Base-by-base conservation (phyloP, 305 asterid species). In the Fraxinus platypoda region DNA sequence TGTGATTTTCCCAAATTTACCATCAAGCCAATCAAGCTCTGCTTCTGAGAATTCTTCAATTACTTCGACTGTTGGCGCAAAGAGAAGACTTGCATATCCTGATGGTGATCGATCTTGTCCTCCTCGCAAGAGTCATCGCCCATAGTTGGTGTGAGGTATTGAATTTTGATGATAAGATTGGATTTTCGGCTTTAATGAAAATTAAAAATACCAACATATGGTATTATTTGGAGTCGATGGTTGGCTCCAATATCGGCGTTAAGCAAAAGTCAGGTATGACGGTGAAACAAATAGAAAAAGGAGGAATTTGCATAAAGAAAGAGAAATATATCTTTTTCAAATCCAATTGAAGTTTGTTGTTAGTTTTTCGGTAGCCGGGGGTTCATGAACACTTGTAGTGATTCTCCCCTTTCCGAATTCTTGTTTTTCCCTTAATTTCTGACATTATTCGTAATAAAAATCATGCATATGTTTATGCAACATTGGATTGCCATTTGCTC, bases 61-160 rank as follows among this genome's bases (percentile, higher is more conserved):
- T 73, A 64, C 84, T 76, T 85, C 87, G 9, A 35, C 28, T 0
- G 30, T 30, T 79, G 80, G 87, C 57, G 57, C 71, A 19, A 88
- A 84, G 85, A 84, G 89, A 81, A 85, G 85, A 49, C 87, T 87
- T 25, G 17, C 85, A 3, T 86, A 8, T 81, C 52, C 21, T 4
- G 85, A 82, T 26, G 71, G 62, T 46, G 92, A 83, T 78, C 88
- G 79, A 35, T 74, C 68, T 79, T 80, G 77, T 74, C 83, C 83
- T 64, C 59, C 11, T 15, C 74, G 49, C 28, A 84, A 83, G 89
- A 78, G 2, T 68, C 79, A 54, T 21, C 80, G 81, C 83, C 76
- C 75, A 17, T 79, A 78, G 41, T 2, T 41, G 43, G 79, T 25
- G 62, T 66, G 79, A 75, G 54, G 5, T 21, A 43, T 25, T 52